Percentiles rank a stretch among this genome's conserved stretches.
Evolutionary conservation across 2,329 filamentous ascomycete species (phyloP).

Genomic region (Fusarium sp.): DNA sequence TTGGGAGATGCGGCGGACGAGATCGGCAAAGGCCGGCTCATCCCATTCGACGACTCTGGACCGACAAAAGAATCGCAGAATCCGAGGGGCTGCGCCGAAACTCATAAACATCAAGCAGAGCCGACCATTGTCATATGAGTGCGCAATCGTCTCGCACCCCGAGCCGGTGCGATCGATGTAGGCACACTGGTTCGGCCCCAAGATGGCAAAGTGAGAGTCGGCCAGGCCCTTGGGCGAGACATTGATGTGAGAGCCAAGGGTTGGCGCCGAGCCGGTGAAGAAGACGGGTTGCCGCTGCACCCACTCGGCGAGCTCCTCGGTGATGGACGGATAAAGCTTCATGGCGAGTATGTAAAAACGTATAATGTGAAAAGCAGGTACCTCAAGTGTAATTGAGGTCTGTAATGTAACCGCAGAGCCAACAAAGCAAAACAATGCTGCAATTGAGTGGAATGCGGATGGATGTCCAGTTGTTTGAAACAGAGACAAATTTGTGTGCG

Average conservation of each 20-base stretch:
- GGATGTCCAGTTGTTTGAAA: constrained; percentile 26
- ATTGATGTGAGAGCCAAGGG: constrained; percentile 77
- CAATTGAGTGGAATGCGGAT: constrained; percentile 17
- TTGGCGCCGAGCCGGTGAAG: constrained; percentile 79
- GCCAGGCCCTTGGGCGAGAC: constrained; percentile 80
- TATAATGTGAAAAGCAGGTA: constrained; percentile 36
- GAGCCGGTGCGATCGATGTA: constrained; percentile 82
- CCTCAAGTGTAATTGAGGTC: constrained; percentile 20
- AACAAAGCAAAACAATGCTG: constrained; percentile 12
- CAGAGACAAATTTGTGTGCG: constrained; percentile 13
- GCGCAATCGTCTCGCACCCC: constrained; percentile 80
- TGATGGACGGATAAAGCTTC: constrained; percentile 70
- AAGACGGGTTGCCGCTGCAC: constrained; percentile 77
- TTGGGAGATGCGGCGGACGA: constrained; percentile 58
- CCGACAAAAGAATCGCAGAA: constrained; percentile 73
- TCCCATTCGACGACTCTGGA: constrained; percentile 71
- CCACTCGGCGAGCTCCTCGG: constrained; percentile 70
- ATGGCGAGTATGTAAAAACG: constrained; percentile 54
- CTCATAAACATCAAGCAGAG: constrained; percentile 81
- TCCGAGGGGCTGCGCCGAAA: constrained; percentile 69
- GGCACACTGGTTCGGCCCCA: constrained; percentile 68
- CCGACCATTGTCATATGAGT: constrained; percentile 81
- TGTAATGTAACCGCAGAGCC: constrained; percentile 25
- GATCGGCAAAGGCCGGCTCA: constrained; percentile 58
- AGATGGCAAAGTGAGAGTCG: constrained; percentile 70